Percentiles rank a stretch among this genome's conserved stretches.
Conservation (phyloP, 495 filamentous ascomycete genomes). For the Tuber calosporum region DNA sequence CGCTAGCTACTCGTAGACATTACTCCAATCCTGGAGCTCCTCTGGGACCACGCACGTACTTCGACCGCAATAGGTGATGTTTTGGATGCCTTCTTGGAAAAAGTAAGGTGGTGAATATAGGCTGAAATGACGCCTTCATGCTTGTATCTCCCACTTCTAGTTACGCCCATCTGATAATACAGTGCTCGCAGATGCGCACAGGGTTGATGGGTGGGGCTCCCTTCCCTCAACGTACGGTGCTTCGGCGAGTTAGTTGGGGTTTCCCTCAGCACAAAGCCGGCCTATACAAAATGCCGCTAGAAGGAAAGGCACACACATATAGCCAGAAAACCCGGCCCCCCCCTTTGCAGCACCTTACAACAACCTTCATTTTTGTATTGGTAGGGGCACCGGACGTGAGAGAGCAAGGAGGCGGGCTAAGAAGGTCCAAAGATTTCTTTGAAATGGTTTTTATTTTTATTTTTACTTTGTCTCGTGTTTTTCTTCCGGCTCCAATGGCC, state of each 20-base stretch:
- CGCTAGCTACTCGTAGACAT: not conserved
- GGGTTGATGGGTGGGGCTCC: not conserved
- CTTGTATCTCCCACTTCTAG: not conserved
- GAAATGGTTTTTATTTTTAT: too few relatives aligned
- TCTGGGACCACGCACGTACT: not conserved
- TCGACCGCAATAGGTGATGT: not conserved
- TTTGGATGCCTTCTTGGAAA: constrained; percentile 2
- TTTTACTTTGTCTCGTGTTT: not conserved
- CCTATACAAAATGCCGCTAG: not conserved
- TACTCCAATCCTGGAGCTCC: not conserved
- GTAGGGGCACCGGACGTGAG: not conserved
- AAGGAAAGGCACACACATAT: not conserved
- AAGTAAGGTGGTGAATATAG: not conserved
- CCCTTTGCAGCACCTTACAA: not conserved
- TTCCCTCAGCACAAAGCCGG: not conserved
- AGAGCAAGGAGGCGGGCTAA: not conserved
- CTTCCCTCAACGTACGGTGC: not conserved
- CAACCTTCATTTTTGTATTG: not conserved
- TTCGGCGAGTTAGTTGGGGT: not conserved
- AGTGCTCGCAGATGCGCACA: not conserved
- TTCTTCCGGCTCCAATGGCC: not conserved
- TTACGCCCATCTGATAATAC: not conserved
- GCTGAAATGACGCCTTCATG: not conserved
- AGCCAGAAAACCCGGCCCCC: not conserved
- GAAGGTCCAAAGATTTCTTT: not conserved